Evolutionary conservation across 768 basidiomycete species (phyloP).

Genomic region (Gloeopeniophorella convolvens): DNA sequence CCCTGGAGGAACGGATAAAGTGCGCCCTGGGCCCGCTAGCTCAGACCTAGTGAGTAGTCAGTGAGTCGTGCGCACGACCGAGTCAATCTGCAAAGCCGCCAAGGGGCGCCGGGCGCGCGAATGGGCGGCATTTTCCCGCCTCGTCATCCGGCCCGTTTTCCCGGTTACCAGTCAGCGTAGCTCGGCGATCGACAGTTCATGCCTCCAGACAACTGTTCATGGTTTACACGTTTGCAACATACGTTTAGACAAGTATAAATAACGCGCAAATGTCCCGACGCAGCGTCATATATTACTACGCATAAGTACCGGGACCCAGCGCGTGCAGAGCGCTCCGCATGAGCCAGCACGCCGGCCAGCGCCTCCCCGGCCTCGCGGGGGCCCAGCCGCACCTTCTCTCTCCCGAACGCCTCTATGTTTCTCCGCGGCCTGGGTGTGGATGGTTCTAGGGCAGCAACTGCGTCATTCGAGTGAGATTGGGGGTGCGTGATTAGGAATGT

Average conservation of each 20-base stretch:
- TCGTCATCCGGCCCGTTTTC: too few relatives aligned
- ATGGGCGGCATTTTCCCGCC: too few relatives aligned
- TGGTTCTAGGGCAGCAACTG: not conserved
- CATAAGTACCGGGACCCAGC: not conserved
- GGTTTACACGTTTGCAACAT: too few relatives aligned
- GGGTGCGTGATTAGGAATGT: not conserved
- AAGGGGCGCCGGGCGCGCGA: too few relatives aligned
- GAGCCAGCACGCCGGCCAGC: slow-evolving; percentile 5
- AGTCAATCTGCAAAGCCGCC: not conserved
- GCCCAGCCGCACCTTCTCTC: not conserved
- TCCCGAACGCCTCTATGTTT: slow-evolving; percentile 3
- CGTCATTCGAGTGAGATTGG: not conserved
- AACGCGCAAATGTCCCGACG: slow-evolving; percentile 3
- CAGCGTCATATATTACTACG: not conserved
- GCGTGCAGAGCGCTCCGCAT: not conserved
- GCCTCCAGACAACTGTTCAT: too few relatives aligned
- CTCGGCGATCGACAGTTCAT: too few relatives aligned
- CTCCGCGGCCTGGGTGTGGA: not conserved
- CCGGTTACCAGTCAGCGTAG: too few relatives aligned
- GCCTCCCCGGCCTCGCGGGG: slow-evolving; percentile 1
- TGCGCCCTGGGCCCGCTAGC: too few relatives aligned
- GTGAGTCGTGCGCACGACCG: not conserved
- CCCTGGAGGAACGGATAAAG: too few relatives aligned
- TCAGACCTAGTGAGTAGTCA: too few relatives aligned
- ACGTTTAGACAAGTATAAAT: slow-evolving; percentile 10